Conservation (phyloP, 768 basidiomycete genomes). For the Hemileccinum rubropunctum region DNA sequence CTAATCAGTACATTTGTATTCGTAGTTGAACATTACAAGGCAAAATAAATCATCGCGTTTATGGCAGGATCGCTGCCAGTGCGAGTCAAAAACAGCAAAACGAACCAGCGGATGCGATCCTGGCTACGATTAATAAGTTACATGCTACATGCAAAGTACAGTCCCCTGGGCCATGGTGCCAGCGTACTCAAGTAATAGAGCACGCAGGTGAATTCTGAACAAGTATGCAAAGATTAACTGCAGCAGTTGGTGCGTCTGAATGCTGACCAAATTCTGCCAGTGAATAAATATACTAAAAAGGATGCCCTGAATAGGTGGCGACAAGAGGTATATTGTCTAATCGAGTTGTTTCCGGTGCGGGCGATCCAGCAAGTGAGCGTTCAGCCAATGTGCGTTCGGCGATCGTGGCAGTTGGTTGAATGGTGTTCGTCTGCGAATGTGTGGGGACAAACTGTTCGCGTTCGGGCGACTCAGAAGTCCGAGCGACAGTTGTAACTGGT, state of each 20-base stretch:
- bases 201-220: conserved; percentile 1
- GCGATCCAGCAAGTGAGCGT: conserved; percentile 42
- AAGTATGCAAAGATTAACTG: conserved; percentile 9
- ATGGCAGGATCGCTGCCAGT: too few relatives aligned
- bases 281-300: conserved; percentile 1
- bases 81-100: too few relatives aligned
- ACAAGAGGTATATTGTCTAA: conserved; percentile 44
- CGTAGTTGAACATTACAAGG: too few relatives aligned
- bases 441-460: conserved; percentile 26
- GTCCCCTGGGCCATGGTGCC: background rate
- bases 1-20: too few relatives aligned
- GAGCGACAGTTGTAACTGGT: conserved; percentile 40
- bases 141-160: conserved; percentile 18
- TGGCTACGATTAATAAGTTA: conserved; percentile 7
- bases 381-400: conserved; percentile 40
- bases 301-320: conserved; percentile 19
- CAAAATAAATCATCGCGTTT: too few relatives aligned
- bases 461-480: conserved; percentile 26
- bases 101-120: too few relatives aligned
- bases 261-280: background rate
- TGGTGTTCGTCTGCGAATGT: conserved; percentile 39
- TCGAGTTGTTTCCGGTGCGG: conserved; percentile 27
- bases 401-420: conserved; percentile 43
- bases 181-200: background rate
- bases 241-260: conserved; percentile 1